Evolutionary conservation across 2,329 filamentous ascomycete species (phyloP), one percentile per base, ranked within the genome.

Genomic region (Periconia sp.): DNA sequence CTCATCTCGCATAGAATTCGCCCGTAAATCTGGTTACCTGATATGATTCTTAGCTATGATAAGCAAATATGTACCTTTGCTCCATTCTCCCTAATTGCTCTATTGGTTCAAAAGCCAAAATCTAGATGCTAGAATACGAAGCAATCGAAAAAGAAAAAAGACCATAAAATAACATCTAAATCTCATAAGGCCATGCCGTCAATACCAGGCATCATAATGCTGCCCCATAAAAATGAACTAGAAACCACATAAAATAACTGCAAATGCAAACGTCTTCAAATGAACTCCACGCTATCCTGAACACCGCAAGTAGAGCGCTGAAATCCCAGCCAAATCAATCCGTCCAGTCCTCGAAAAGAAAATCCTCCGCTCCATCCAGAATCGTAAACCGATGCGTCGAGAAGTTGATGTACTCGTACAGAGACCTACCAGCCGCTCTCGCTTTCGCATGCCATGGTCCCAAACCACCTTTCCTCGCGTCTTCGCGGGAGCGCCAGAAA

Each of bases 291-390:
- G 13, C 10, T 7, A 13, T 44, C 42, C 11, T n/a, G 18, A 45
- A 45, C 18, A 15, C 43, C 43, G n/a, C n/a, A 13, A 35, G 10
- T 30, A 33, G 30, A 18, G 3, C 11, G 41, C 17, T 8, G 11
- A n/a, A n/a, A 3, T 6, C 8, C 19, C 41, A 13, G n/a, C 18
- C 41, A 5, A 49, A 40, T 42, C 6, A 62, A 15, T 57, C 53
- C 48, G 50, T 44, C 62, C 65, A 72, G 2, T 69, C 65, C 54
- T 70, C 71, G 49, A 72, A 66, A n/a, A 3, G 45, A 86, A 89
- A 94, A 43, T 76, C 80, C 58, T 79, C 71, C 37, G 82, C 84
- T 17, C 82, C 83, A 65, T 93, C 86, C 20, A 81, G 79, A 57
- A 96, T 82, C 35, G 84, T 82, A 65, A 96, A 71, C 47, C 64